Evolutionary conservation across 2,329 filamentous ascomycete species (phyloP).

Genomic region (Achaetomium macrosporum): DNA sequence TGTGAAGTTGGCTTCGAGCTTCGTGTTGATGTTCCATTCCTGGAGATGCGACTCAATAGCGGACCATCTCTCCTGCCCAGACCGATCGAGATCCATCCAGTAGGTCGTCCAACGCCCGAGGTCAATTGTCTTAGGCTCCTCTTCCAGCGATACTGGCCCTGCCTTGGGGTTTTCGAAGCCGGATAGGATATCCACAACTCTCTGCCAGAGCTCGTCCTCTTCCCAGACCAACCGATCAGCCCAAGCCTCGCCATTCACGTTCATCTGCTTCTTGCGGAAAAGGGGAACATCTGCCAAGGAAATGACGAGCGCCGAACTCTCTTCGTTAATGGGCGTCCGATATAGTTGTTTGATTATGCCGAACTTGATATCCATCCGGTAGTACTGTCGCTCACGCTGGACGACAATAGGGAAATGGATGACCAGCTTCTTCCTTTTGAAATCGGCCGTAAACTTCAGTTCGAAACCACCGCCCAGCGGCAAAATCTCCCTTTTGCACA

Average conservation of each 20-base stretch:
- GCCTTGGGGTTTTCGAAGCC: constrained; percentile 29
- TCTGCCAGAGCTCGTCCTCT: constrained; percentile 41
- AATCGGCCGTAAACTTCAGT: constrained; percentile 30
- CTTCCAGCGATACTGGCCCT: constrained; percentile 36
- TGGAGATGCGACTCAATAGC: constrained; percentile 49
- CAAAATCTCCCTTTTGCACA: constrained; percentile 17
- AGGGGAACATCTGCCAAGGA: constrained; percentile 43
- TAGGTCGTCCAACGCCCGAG: constrained; percentile 55
- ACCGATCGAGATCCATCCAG: constrained; percentile 37
- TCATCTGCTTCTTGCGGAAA: constrained; percentile 38
- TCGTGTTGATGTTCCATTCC: constrained; percentile 64
- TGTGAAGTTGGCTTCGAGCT: constrained; percentile 35
- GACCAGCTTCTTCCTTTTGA: constrained; percentile 26
- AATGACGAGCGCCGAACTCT: constrained; percentile 39
- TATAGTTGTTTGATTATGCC: constrained; percentile 41
- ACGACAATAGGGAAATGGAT: constrained; percentile 29
- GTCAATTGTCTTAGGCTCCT: constrained; percentile 39
- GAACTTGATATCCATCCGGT: constrained; percentile 42
- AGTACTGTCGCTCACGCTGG: constrained; percentile 21
- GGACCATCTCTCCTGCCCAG: constrained; percentile 31
- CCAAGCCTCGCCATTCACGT: constrained; percentile 31
- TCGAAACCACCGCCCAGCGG: constrained; percentile 14
- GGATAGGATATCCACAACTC: constrained; percentile 42
- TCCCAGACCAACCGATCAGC: constrained; percentile 34
- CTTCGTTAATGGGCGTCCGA: constrained; percentile 30